These are phyloP conservation scores for Trichophyton rubrum DNA, from an alignment of 2,329 filamentous ascomycete genomes.

Conservation along the genomic window DNA sequence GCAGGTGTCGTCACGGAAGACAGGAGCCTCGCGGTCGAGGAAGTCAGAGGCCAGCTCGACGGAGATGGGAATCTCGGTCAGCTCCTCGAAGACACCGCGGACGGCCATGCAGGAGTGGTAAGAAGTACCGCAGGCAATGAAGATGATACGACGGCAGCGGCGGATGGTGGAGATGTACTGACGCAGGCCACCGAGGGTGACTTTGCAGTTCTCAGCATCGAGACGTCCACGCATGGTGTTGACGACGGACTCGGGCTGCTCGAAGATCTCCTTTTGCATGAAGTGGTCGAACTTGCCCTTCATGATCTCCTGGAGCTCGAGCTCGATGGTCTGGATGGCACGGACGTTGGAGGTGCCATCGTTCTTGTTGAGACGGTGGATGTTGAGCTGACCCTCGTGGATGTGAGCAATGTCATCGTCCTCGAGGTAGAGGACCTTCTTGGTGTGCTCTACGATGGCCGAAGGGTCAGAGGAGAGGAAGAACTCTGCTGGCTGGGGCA, in stretches of 20 bases:
- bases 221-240: slow-evolving; percentile 99
- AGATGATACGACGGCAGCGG: slow-evolving; percentile 92
- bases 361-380: slow-evolving; percentile 93
- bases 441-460: slow-evolving; percentile 97
- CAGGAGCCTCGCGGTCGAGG: slow-evolving; percentile 87
- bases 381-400: slow-evolving; percentile 97
- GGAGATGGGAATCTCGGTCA: slow-evolving; percentile 93
- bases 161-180: slow-evolving; percentile 96
- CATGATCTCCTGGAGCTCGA: slow-evolving; percentile 99
- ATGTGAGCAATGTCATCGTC: slow-evolving; percentile 99
- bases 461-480: slow-evolving; percentile 98
- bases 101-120: slow-evolving; percentile 99
- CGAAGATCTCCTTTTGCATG: slow-evolving; percentile 99
- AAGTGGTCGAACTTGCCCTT: slow-evolving; percentile 99
- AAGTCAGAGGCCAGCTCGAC: slow-evolving; percentile 98
- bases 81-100: slow-evolving; percentile 91
- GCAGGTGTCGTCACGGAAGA: slow-evolving; percentile 98
- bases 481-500: slow-evolving; percentile 96
- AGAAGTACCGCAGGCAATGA: slow-evolving; percentile 96
- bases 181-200: slow-evolving; percentile 87
- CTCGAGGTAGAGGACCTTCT: slow-evolving; percentile 99
- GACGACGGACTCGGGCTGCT: slow-evolving; percentile 97
- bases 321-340: slow-evolving; percentile 95
- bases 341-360: slow-evolving; percentile 95
- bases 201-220: slow-evolving; percentile 82